Conservation (phyloP, 2,329 filamentous ascomycete genomes). For the Stagonosporopsis tanaceti region DNA sequence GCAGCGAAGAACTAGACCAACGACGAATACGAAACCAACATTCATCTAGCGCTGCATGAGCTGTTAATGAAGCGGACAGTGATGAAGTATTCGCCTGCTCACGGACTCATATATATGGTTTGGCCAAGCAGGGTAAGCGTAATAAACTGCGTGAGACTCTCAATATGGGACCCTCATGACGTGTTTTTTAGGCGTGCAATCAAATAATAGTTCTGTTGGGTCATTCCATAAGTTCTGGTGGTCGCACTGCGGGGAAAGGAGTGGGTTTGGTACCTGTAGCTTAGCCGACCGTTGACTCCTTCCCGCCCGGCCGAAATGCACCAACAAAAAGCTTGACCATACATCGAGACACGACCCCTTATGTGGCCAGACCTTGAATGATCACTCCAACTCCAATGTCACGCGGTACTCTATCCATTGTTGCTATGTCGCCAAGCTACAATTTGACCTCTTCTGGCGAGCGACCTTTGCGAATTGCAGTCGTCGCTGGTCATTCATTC, state of each 20-base stretch:
- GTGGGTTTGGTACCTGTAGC: conserved; percentile 5
- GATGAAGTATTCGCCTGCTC: neutral
- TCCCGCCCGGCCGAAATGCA: conserved; percentile 5
- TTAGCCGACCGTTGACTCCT: conserved; percentile 2
- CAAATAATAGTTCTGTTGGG: neutral
- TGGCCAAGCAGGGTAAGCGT: neutral
- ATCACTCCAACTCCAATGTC: neutral
- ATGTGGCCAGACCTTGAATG: neutral
- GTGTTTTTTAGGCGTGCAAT: neutral
- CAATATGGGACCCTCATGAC: neutral
- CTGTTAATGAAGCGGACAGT: neutral
- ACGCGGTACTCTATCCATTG: neutral
- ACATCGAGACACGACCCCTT: neutral
- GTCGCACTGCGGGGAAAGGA: neutral
- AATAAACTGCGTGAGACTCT: neutral
- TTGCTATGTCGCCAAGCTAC: neutral
- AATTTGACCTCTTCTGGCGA: neutral
- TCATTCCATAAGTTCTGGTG: neutral
- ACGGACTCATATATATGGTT: neutral
- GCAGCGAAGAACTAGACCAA: conserved; percentile 34
- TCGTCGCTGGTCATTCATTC: neutral
- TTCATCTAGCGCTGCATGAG: neutral
- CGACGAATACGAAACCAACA: conserved; percentile 1
- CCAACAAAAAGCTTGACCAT: conserved; percentile 11
- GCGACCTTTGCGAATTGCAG: neutral